Evolutionary conservation across 139 green algal species (phyloP).

Genomic region (Picochlorum sp.): DNA sequence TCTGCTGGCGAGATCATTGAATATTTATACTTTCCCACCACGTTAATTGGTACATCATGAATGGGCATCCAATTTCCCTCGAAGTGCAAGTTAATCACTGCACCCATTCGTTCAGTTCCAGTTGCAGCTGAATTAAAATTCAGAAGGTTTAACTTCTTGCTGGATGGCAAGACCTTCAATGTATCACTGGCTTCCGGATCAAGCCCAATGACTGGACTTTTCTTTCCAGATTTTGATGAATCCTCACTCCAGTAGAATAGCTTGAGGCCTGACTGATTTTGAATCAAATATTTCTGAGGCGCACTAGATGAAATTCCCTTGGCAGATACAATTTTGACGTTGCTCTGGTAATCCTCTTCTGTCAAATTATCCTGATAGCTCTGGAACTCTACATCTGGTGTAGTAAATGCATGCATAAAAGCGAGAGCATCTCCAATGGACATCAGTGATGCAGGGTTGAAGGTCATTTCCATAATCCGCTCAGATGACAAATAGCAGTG

Average conservation of each 20-base stretch:
- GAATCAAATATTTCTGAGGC: conserved; percentile 75
- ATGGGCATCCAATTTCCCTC: conserved; percentile 79
- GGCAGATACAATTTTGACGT: neutral
- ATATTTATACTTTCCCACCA: conserved; percentile 87
- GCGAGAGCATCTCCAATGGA: conserved; percentile 58
- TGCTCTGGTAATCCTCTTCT: conserved; percentile 7
- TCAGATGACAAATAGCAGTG: conserved; percentile 50
- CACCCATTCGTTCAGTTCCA: conserved; percentile 35
- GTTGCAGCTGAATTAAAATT: conserved; percentile 22
- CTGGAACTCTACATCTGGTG: neutral
- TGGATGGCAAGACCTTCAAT: conserved; percentile 35
- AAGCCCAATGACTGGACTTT: conserved; percentile 24
- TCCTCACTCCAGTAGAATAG: conserved; percentile 66
- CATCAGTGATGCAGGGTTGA: conserved; percentile 68
- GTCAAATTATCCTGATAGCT: neutral
- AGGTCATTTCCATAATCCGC: conserved; percentile 55
- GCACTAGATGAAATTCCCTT: conserved; percentile 27
- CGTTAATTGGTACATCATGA: conserved; percentile 56
- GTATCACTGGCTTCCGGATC: conserved; percentile 37
- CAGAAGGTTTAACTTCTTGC: conserved; percentile 28
- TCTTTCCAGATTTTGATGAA: neutral
- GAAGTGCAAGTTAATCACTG: conserved; percentile 71
- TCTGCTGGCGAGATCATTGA: conserved; percentile 48
- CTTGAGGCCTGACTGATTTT: conserved; percentile 65
- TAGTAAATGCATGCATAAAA: conserved; percentile 32